Base-by-base conservation (phyloP, 2,329 filamentous ascomycete genomes). In the Pseudogymnoascus sp. region DNA sequence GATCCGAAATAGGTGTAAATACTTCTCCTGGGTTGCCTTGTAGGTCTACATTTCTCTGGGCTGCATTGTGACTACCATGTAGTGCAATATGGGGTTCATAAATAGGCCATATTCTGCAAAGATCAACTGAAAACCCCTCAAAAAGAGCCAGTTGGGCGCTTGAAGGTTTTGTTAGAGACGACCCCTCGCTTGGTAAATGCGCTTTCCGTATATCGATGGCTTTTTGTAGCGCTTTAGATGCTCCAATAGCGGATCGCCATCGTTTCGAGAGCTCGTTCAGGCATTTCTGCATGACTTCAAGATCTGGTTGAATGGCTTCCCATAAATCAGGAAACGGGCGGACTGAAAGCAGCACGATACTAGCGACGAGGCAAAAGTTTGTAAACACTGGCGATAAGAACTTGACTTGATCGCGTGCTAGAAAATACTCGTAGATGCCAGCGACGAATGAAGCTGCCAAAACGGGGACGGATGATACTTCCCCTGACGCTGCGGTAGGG, bases 381-480 rank as follows among this genome's bases (percentile, higher is more conserved):
- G 77, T 78, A 66, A 78, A 79, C 11, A 78, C 75, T 0, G 77
- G 75, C 0, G 74, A 76, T 3, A 78, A 69, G 56, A 73, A 77
- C 25, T 74, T 73, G n/a, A 78, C 72, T 64, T 79, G 75, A 63
- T 79, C 76, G 10, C 76, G 70, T 28, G 75, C 75, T 16, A 78
- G 72, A 59, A 79, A 77, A 59, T 78, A 76, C 65, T 78, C 76
- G 40, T 77, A 78, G 4, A 79, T 77, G 2, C 76, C 74, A 4
- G 76, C 75, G 25, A 78, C 66, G 42, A 75, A 78, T 0, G 77
- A 78, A 0, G 77, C 77, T 14, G 77, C 75, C 5, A 79, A 70
- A 4, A 78, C 67, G 3, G 74, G 73, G 3, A 73, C 74, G 8
- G 74, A 69, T 4, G 77, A 77, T 1, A 75, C 73, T 28, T 53